Percentiles rank a stretch among this genome's conserved stretches.
These are phyloP conservation scores for Debaryomyces prosopidis DNA, from an alignment of 805 yeast species.

Conservation along the genomic window DNA sequence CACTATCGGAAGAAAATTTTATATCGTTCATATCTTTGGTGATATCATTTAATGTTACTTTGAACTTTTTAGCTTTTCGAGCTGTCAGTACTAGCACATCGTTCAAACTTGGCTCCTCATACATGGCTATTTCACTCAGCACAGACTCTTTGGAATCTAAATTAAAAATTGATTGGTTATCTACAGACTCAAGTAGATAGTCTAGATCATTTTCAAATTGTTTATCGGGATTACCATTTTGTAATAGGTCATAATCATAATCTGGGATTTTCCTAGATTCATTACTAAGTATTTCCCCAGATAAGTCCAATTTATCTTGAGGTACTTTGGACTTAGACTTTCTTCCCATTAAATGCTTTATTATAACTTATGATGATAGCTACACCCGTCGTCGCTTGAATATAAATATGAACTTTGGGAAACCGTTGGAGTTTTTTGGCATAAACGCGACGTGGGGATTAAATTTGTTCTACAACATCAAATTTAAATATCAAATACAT, in stretches of 20 bases:
- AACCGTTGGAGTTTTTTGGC: too few relatives aligned
- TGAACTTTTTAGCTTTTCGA: conserved; percentile 10
- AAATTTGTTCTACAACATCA: neutral
- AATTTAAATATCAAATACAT: conserved; percentile 6
- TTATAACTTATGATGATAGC: too few relatives aligned
- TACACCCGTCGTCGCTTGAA: too few relatives aligned
- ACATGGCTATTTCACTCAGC: neutral
- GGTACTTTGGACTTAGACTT: neutral
- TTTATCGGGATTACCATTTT: conserved; percentile 8
- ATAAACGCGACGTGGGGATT: too few relatives aligned
- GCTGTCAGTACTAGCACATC: neutral
- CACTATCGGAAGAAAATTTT: conserved; percentile 26
- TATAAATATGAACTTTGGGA: too few relatives aligned
- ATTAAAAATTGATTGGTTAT: neutral
- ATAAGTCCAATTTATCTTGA: neutral
- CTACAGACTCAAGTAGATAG: conserved; percentile 21
- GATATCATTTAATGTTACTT: conserved; percentile 21
- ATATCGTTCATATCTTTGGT: conserved; percentile 28
- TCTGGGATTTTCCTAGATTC: neutral
- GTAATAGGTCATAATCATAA: neutral
- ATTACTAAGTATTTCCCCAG: neutral
- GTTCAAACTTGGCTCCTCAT: neutral
- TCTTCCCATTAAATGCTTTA: neutral
- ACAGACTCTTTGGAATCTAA: neutral
- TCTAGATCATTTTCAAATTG: conserved; percentile 32